phyloP scores from a whole-genome alignment of 306 rosid species.

The Herpetospermum pedunculosum region DNA sequence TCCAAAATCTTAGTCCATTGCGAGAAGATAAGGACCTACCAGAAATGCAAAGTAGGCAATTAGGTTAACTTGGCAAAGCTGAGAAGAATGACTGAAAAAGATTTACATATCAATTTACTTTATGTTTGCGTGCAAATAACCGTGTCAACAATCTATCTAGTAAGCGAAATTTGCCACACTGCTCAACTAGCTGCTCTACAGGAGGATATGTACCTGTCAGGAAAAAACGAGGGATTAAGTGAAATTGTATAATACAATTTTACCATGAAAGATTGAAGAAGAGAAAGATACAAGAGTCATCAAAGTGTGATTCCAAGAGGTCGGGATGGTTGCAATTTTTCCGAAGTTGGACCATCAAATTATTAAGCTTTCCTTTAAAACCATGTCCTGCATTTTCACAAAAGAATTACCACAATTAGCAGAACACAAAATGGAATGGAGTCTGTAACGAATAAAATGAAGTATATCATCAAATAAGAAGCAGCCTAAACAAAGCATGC shows the following conservation, averaged over 20 bases:
- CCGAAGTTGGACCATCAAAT: slow-evolving; percentile 75
- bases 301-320: slow-evolving; percentile 51
- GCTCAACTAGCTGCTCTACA: slow-evolving; percentile 56
- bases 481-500: neutral
- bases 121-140: slow-evolving; percentile 56
- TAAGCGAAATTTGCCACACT: slow-evolving; percentile 80
- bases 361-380: slow-evolving; percentile 25
- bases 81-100: slow-evolving; percentile 5
- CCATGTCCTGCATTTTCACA: slow-evolving; percentile 32
- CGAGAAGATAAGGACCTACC: slow-evolving; percentile 80
- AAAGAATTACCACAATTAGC: neutral
- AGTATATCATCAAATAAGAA: neutral
- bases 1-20: slow-evolving; percentile 86
- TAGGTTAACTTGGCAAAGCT: slow-evolving; percentile 13
- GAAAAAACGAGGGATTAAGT: slow-evolving; percentile 12
- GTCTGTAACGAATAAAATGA: neutral
- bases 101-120: slow-evolving; percentile 29
- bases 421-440: neutral
- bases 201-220: slow-evolving; percentile 61
- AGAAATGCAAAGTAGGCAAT: slow-evolving; percentile 19
- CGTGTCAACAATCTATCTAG: slow-evolving; percentile 65
- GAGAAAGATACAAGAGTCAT: slow-evolving; percentile 36
- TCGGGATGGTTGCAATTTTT: slow-evolving; percentile 97
- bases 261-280: slow-evolving; percentile 7
- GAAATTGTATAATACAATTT: neutral